These are phyloP conservation scores for Emmonsiellopsis sp. DNA, from an alignment of 2,329 filamentous ascomycete genomes.

Conservation along the genomic window DNA sequence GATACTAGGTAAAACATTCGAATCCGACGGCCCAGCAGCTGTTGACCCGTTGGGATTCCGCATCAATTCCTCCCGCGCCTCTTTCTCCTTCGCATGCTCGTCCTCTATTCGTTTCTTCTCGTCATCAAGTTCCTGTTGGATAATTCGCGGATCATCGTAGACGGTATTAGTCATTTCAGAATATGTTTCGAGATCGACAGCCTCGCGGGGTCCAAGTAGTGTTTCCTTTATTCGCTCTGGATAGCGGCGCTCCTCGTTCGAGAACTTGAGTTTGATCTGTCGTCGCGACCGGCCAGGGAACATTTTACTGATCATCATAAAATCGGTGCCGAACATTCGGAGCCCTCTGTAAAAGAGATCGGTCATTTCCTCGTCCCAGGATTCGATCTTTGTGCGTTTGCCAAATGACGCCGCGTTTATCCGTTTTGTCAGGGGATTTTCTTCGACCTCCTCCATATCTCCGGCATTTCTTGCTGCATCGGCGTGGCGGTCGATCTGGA, in stretches of 20 bases:
- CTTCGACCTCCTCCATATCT: constrained; percentile 35
- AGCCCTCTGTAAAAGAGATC: constrained; percentile 54
- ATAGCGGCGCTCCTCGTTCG: constrained; percentile 49
- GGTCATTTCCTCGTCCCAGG: constrained; percentile 50
- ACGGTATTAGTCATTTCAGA: constrained; percentile 37
- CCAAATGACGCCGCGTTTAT: constrained; percentile 39
- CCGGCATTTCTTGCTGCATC: constrained; percentile 40
- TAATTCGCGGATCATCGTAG: constrained; percentile 31
- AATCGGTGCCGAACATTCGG: constrained; percentile 56
- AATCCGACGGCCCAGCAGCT: constrained; percentile 9
- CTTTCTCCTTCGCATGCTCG: constrained; percentile 36
- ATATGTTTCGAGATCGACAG: constrained; percentile 35
- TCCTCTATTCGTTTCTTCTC: constrained; percentile 37
- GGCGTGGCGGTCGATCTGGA: constrained; percentile 47
- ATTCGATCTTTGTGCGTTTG: constrained; percentile 42
- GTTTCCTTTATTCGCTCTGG: constrained; percentile 44
- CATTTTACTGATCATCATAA: constrained; percentile 54
- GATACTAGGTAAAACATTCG: constrained; percentile 20
- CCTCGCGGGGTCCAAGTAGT: constrained; percentile 37
- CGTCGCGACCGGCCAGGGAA: constrained; percentile 50
- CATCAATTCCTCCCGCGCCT: constrained; percentile 33
- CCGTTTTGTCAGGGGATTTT: constrained; percentile 37
- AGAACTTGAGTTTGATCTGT: constrained; percentile 57
- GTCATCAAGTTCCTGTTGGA: constrained; percentile 34
- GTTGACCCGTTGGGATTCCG: constrained; percentile 29